Evolutionary conservation across 805 yeast genomes (phyloP), one percentile per base, ranked within the genome.

Genomic region (Alloascoidea hylecoeti): DNA sequence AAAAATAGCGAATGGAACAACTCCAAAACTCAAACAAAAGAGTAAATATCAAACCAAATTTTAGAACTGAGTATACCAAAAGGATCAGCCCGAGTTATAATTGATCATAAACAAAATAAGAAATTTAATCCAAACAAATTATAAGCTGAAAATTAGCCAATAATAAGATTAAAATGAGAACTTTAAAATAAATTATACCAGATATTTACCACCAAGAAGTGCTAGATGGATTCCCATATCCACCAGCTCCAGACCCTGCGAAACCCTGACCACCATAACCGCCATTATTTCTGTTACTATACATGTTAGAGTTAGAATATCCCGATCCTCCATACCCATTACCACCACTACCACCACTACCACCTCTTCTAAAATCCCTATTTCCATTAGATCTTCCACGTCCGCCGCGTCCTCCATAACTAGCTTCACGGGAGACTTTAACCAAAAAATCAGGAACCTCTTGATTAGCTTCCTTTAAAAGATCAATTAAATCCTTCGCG

Each of bases 381-480:
- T 64, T 43, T 41, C 67, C 62, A 37, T 56, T 56, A 19, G 59
- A 50, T 39, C 66, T 60, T 46, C 77, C 64, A 47, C 77, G 66
- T 46, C 75, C 67, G 42, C 82, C 72, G 15, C 66, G 52, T 44
- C 75, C 60, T 43, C 71, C 70, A 44, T 64, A 63, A 37, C 75
- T 59, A 41, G 71, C 61, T 66, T 86, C 96, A 66, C 94, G 80
- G 42, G 82, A 68, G 48, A 86, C 75, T 45, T 78, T 72, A 48
- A 69, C 72, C 60, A 92, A 72, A 70, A 92, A 92, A 44, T 72
- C 73, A 47, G 99, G 99, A 47, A 88, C 81, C 61, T 89, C 97
- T 70, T 92, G 99, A 68, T 92, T 89, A 45, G 98, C 96, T 66
- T 92, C 99, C 48, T 75, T 58, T 55, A 92, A 75, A 51, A 92